Conservation (phyloP, 176 grass and related monocot species). For the Aegilops tauschii region DNA sequence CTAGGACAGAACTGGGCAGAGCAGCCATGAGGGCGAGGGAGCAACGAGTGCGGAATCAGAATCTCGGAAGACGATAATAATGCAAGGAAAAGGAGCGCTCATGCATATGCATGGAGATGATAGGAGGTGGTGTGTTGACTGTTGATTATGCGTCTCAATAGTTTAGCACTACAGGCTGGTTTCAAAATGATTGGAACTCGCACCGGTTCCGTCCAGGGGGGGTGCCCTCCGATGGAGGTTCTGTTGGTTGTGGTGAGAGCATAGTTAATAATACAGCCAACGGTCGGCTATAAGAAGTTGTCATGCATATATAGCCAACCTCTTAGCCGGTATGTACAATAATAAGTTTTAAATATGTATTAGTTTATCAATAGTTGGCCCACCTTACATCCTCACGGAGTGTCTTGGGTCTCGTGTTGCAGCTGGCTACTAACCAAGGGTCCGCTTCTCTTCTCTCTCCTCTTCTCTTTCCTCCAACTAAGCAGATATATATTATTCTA, state of each 20-base stretch:
- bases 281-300: too few relatives aligned
- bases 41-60: slow-evolving; percentile 24
- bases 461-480: too few relatives aligned
- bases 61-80: slow-evolving; percentile 8
- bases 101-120: not conserved
- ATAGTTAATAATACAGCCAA: too few relatives aligned
- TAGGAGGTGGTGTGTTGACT: slow-evolving; percentile 41
- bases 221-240: not conserved
- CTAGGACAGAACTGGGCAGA: not conserved
- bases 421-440: too few relatives aligned
- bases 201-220: slow-evolving; percentile 19
- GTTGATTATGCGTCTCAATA: not conserved
- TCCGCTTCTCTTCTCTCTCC: too few relatives aligned
- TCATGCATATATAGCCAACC: too few relatives aligned
- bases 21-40: not conserved
- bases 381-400: too few relatives aligned
- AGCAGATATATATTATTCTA: too few relatives aligned
- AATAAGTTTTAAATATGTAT: too few relatives aligned
- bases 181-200: slow-evolving; percentile 35
- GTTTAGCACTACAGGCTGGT: not conserved
- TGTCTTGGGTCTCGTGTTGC: too few relatives aligned
- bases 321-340: too few relatives aligned
- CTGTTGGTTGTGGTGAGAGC: slow-evolving; percentile 14
- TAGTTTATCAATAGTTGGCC: too few relatives aligned
- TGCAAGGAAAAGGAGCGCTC: not conserved